Base-by-base conservation (phyloP, 495 filamentous ascomycete species). In the Mytilinidion resinicola region DNA sequence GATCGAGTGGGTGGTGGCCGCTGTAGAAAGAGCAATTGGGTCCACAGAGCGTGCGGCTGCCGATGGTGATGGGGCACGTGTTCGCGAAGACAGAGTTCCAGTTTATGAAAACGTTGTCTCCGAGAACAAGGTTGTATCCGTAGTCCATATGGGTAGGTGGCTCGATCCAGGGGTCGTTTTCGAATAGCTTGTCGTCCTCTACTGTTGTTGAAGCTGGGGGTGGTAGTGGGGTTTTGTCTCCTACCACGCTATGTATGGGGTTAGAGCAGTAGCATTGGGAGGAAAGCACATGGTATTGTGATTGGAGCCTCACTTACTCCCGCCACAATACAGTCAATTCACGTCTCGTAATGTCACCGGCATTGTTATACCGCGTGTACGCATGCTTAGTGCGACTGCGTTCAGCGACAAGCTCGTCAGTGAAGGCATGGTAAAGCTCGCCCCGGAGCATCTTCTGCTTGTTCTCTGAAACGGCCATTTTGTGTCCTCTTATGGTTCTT, bases 1-100 rank as follows among this genome's bases (percentile, higher is more conserved):
- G 89, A 60, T 92, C 85, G 3, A 89, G 72, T 0, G 90, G 89
- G 70, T 96, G 91, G 0, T 81, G 84, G 0, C 81, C 91, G 20
- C 80, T 75, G 64, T 80, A 91, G 55, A 96, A 80, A 51, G 71
- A 85, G 30, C 90, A 87, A 64, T 88, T 88, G 0, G 91, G 89
- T 0, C 88, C 91, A 39, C 95, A 75, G 19, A 96, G 73, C 2
- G 89, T 91, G 21, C 91, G 83, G 7, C 84, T 78, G 4, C 91
- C 91, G 51, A 96, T 84, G 7, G 80, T 85, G 50, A 96, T 84
- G 21, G 79, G 63, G 68, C 86, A 87, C 3, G 85, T 92, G 70
- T 96, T 91, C 20, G 95, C 70, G 63, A 90, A 83, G 4, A 82
- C 84, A 55, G 78, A 81, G 72, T 89, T 85, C 68, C 79, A 85